These are phyloP conservation scores for Lecanoromycetidae sp. DNA, from an alignment of 2,329 filamentous ascomycete species.

Conservation along the genomic window DNA sequence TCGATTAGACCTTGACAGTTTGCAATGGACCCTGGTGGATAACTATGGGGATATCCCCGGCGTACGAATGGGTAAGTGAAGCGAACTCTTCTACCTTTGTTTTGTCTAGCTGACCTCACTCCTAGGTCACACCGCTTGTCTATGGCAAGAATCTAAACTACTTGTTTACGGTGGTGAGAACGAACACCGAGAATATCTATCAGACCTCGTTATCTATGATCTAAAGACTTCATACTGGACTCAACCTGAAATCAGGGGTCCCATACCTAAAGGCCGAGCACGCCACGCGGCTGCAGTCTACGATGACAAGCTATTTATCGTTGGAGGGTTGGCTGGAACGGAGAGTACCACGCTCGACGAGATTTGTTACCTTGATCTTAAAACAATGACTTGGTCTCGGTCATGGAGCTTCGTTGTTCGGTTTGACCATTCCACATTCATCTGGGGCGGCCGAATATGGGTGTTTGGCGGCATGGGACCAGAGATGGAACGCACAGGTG, in stretches of 20 bases:
- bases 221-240: slow-evolving; percentile 92
- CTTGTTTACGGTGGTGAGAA: slow-evolving; percentile 97
- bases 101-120: not conserved
- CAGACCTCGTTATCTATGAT: slow-evolving; percentile 92
- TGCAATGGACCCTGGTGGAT: slow-evolving; percentile 91
- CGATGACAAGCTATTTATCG: slow-evolving; percentile 91
- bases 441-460: slow-evolving; percentile 88
- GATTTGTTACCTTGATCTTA: slow-evolving; percentile 90
- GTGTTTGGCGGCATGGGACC: slow-evolving; percentile 90
- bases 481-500: slow-evolving; percentile 92
- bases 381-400: slow-evolving; percentile 95
- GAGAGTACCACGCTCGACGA: slow-evolving; percentile 90
- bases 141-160: slow-evolving; percentile 91
- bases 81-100: slow-evolving; percentile 10
- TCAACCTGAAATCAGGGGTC: slow-evolving; percentile 74
- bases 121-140: slow-evolving; percentile 78
- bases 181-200: slow-evolving; percentile 88
- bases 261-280: slow-evolving; percentile 76
- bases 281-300: slow-evolving; percentile 88
- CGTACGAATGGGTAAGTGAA: slow-evolving; percentile 73
- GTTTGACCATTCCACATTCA: slow-evolving; percentile 90
- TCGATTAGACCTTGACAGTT: slow-evolving; percentile 69
- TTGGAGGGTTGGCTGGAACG: slow-evolving; percentile 88
- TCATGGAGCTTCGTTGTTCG: slow-evolving; percentile 90
- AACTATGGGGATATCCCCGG: slow-evolving; percentile 98